Base-by-base conservation (phyloP, 2,329 filamentous ascomycete genomes). In the Hymenoscyphus fructigenus region DNA sequence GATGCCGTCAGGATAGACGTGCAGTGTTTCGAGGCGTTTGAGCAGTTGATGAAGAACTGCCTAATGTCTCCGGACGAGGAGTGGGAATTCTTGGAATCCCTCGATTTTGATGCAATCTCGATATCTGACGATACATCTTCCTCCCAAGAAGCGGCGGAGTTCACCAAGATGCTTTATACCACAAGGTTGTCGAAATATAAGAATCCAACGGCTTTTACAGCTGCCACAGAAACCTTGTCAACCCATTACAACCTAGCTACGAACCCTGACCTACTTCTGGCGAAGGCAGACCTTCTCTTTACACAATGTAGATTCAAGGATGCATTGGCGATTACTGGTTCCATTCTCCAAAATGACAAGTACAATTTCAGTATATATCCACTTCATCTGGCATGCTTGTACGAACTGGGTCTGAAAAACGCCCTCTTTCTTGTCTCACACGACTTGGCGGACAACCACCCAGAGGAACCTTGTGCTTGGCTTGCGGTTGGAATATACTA, bases 1-100 rank as follows among this genome's bases (percentile, higher is more conserved):
- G 92, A 96, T 73, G 95, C 95, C 1, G 93, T 98, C 57, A 88
- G 91, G 67, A 97, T 99, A 74, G 95, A 99, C 75, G 93, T 98
- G 3, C 93, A 97, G 77, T 99, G 95, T 79, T 98, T 97, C 75
- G 95, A 99, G 78, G 95, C 95, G 0, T 98, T 99, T 75, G 93
- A 97, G 73, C 93, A 98, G 80, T 85, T 99, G 63, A 97, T 98
- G 88, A 92, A 93, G 79, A 99, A 99, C 79, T 91, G 91, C 23
- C 84, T 99, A 67, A 91, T 99, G 86, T 87, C 87, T 58, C 89
- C 89, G 0, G 83, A 85, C 2, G 89, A 92, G 75, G 89, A 91
- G 73, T 87, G 90, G 80, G 81, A 84, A 36, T 92, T 92, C 71
- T 78, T 92, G 36, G 87, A 91, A 64, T 88, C 87, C 17, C 79